Evolutionary conservation across 2,329 filamentous ascomycete genomes (phyloP), one percentile per base, ranked within the genome.

Genomic region (Aspergillus fijiensis): DNA sequence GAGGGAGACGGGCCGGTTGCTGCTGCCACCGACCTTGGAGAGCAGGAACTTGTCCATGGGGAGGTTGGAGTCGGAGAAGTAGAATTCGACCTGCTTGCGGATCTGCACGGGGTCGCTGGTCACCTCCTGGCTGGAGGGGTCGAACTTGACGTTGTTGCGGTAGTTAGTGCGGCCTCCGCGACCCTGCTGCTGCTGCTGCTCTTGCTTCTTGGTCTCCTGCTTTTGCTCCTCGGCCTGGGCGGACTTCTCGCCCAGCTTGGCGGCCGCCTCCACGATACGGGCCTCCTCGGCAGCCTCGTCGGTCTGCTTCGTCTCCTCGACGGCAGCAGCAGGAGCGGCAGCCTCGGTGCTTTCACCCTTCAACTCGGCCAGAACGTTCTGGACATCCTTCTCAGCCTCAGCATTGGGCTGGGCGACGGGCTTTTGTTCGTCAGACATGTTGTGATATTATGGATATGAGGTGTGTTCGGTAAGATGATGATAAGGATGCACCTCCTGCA

Each of bases 11-110:
- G 93, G 85, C 51, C 71, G 69, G 76, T 90, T 89, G 82, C 97
- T 84, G 65, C 85, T 82, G 59, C 94, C 94, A 45, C 88, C 89
- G 58, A 91, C 90, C 70, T 88, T 83, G 64, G 87, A 83, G 81
- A 92, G 90, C 68, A 99, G 84, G 80, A 91, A 96, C 75, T 92
- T 90, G 79, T 99, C 96, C 70, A 87, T 87, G 55, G 89, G 89
- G 42, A 99, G 86, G 79, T 97, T 97, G 71, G 89, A 90, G 76
- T 96, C 90, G 70, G 90, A 90, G 79, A 97, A 96, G 84, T 97
- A 97, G 78, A 96, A 97, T 75, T 97, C 92, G 69, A 96, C 91
- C 89, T 96, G 93, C 72, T 89, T 89, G 74, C 91, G 89, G 70
- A 97, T 96, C 77, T 89, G 85, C 25, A 82, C 83, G 1, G 90